Base-by-base conservation (phyloP, 1,284 basidiomycete species). In the Cutaneotrichosporon arboriforme region DNA sequence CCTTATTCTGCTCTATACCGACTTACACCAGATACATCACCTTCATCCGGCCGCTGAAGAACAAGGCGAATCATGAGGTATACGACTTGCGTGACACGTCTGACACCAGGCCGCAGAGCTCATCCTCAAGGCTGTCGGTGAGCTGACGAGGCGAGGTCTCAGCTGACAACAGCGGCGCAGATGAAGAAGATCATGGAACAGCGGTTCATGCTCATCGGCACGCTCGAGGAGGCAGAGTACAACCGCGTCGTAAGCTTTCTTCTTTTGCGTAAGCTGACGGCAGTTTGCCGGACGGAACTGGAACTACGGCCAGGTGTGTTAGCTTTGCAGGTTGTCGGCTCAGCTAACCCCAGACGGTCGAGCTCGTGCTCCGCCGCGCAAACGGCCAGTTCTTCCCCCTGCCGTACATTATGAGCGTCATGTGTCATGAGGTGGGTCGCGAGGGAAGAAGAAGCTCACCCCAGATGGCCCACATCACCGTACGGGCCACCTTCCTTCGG, bases 251-350 rank as follows among this genome's bases (percentile, higher is more conserved):
- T 73, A 26, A 53, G 72, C 52, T 47, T 18, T n/a, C 4, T 21
- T 23, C 4, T 14, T 26, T 7, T 15, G 15, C 21, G 17, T 9
- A 10, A 46, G 43, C 54, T 55, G 23, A 43, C 23, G 4, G 2
- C 23, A 70, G 69, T 75, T 73, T 45, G 73, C 71, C 0, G 75
- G 75, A 0, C 52, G 72, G 15, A 72, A 75, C 56, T 76, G 73
- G 73, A 77, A 76, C 55, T 66, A 73, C 49, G 77, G 77, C 5
- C 73, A 76, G 53, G 68, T 74, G 31, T 43, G 62, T 31, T 15
- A 15, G 26, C n/a, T 15, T 31, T 18, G 23, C 14, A 14, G 3
- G 23, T 8, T 15, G 7, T 18, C 10, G 26, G 7, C 12, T 21
- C 15, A 3, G 38, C 54, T 55, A 18, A 52, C 20, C 3, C 4